Base-by-base conservation (phyloP, 805 yeast species). In the Yarrowia divulgata region DNA sequence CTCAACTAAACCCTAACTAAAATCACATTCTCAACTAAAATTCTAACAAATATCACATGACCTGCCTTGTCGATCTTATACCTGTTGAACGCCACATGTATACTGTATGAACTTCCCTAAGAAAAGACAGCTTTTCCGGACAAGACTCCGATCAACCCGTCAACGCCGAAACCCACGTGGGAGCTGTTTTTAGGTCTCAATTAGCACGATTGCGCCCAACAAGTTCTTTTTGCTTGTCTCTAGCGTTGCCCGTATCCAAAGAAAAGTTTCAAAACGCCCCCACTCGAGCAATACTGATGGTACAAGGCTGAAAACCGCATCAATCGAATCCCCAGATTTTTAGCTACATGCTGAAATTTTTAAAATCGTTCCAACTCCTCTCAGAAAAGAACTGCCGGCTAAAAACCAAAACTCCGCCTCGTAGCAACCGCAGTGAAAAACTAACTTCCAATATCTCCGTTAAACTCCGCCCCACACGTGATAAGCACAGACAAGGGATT, bases 391-490 rank as follows among this genome's bases (percentile, higher is more conserved):
- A 16, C 12, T 19, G 7, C 8, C 3, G 6, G 3, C 19, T 39
- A 37, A 8, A 32, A 16, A 16, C 4, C 18, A 2, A 35, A 32
- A 52, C 6, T 34, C 40, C 40, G 57, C 57, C 57, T 52, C 13
- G 45, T 54, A 54, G 60, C 60, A 54, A 54, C 60, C 32, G 32
- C 49, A 18, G 49, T 18, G 16, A 13, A 5, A 23, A 18, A 37
- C 19, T 39, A 54, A 8, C 10, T 54, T 54, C 16, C 60, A 39
- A 54, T 54, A 54, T 19, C 32, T 54, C 60, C 60, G 60, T 54
- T 54, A 54, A 54, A 54, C 60, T 54, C 60, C 60, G 60, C 55
- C 45, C 58, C 23, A 35, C 60, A 54, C 60, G 60, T 54, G 60
- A 54, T 39, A 16, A 14, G 19, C 42, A 54, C 43, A 52, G 58